These are phyloP conservation scores for Cyanidium caldarium DNA, from an alignment of 23 red algal genomes.

Conservation along the genomic window DNA sequence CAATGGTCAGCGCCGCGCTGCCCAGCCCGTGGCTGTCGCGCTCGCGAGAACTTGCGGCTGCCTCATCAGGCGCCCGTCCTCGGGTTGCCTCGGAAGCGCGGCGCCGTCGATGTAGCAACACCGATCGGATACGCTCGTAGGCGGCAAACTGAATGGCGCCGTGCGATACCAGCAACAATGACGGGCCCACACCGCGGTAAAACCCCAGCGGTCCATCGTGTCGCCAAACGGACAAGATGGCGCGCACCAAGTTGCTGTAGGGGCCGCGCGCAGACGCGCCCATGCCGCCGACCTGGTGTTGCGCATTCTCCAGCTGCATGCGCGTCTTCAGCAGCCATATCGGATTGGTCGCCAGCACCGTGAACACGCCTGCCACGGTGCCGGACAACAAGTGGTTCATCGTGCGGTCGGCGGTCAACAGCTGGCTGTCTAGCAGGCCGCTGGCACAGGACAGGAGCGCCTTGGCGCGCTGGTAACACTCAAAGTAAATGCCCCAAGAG, in stretches of 20 bases:
- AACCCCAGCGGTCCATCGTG: constrained; percentile 67
- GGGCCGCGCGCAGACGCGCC: background rate
- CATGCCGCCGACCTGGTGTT: background rate
- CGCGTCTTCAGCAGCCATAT: constrained; percentile 97
- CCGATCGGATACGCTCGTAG: constrained; percentile 52
- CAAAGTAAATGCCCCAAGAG: constrained; percentile 84
- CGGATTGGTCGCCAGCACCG: constrained; percentile 67
- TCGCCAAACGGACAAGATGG: constrained; percentile 19
- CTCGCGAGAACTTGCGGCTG: too few species aligned
- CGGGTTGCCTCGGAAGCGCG: background rate
- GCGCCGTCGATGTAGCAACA: constrained; percentile 8
- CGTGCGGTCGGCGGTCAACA: background rate
- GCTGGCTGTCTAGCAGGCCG: background rate
- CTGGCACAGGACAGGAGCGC: background rate
- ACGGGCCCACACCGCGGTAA: constrained; percentile 72
- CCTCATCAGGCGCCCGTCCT: too few species aligned
- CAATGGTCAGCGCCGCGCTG: background rate
- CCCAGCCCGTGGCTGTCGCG: background rate
- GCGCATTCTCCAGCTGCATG: constrained; percentile 44
- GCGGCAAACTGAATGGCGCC: constrained; percentile 84
- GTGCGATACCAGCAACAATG: constrained; percentile 73
- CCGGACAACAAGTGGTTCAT: constrained; percentile 36
- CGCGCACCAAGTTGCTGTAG: constrained; percentile 36
- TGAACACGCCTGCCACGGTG: constrained; percentile 46
- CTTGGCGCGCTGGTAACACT: constrained; percentile 49